These are phyloP conservation scores for Suhomyces guaymorum DNA, from an alignment of 1,139 yeast genomes.

Conservation along the genomic window DNA sequence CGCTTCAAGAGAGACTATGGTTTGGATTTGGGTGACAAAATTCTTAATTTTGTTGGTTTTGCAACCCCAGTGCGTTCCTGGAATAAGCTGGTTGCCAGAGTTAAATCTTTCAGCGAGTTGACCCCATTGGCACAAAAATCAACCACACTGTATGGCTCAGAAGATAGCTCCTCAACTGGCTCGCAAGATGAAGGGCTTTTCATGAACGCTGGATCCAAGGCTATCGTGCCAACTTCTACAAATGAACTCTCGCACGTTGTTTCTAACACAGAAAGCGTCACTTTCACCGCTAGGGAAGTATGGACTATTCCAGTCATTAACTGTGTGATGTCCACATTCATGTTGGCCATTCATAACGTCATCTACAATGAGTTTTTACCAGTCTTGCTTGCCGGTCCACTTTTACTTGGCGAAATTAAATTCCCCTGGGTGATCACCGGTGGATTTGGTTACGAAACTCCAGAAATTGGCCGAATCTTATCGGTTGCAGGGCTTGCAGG, in stretches of 20 bases:
- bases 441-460: constrained; percentile 23
- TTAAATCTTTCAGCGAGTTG: neutral
- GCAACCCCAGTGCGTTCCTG: constrained; percentile 37
- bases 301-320: constrained; percentile 27
- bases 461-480: constrained; percentile 25
- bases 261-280: constrained; percentile 3
- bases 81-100: too few species aligned
- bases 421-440: constrained; percentile 25
- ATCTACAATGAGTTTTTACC: constrained; percentile 26
- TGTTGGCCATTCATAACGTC: constrained; percentile 21
- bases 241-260: constrained; percentile 1
- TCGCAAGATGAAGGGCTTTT: too few species aligned
- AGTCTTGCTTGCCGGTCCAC: constrained; percentile 23
- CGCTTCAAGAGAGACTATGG: constrained; percentile 51
- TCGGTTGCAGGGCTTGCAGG: constrained; percentile 29
- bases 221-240: constrained; percentile 17
- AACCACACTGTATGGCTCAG: constrained; percentile 1
- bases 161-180: too few species aligned
- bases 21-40: constrained; percentile 51
- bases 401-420: constrained; percentile 13
- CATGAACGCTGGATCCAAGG: constrained; percentile 4
- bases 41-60: constrained; percentile 37
- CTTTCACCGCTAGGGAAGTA: constrained; percentile 4
- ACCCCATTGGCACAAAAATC: too few species aligned
- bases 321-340: constrained; percentile 21